These are phyloP conservation scores for Pseudocercospora macadamiae DNA, from an alignment of 2,329 filamentous ascomycete genomes.

Conservation along the genomic window DNA sequence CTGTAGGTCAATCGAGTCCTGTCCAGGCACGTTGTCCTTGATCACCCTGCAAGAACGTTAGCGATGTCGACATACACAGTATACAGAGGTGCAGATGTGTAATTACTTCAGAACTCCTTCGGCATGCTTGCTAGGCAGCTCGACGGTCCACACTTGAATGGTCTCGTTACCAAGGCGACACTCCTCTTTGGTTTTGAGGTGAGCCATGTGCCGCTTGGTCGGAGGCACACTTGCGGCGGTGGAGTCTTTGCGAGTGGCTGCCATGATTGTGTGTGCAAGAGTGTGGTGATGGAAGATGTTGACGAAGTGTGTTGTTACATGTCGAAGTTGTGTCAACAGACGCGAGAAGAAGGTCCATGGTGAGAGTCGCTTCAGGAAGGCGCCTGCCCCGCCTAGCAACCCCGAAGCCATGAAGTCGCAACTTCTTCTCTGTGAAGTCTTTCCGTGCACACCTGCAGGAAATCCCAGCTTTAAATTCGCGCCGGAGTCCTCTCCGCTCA, in stretches of 20 bases:
- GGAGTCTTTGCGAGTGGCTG: constrained; percentile 26
- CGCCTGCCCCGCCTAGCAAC: constrained; percentile 20
- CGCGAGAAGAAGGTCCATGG: constrained; percentile 12
- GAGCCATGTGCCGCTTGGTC: constrained; percentile 37
- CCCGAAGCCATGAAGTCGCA: constrained; percentile 15
- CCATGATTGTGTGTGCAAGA: constrained; percentile 17
- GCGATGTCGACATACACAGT: constrained; percentile 17
- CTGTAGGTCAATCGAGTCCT: constrained; percentile 49
- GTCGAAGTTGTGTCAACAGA: constrained; percentile 1
- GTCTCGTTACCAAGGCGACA: constrained; percentile 53
- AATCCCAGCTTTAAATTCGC: not conserved
- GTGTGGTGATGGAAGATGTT: constrained; percentile 18
- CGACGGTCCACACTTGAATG: constrained; percentile 69
- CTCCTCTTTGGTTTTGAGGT: constrained; percentile 55
- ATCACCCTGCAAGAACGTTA: constrained; percentile 46
- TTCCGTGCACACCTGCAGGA: not conserved
- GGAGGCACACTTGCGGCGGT: constrained; percentile 22
- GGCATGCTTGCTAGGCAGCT: constrained; percentile 71
- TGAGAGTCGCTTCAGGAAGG: constrained; percentile 17
- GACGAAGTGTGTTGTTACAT: constrained; percentile 7
- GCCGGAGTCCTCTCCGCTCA: not conserved
- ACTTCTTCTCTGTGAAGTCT: too few species aligned
- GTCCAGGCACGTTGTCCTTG: constrained; percentile 48
- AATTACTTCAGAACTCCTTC: constrained; percentile 71
- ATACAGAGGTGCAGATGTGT: constrained; percentile 12